Conservation (phyloP, 345 rosid genomes). For the Schrenkiella parvula region DNA sequence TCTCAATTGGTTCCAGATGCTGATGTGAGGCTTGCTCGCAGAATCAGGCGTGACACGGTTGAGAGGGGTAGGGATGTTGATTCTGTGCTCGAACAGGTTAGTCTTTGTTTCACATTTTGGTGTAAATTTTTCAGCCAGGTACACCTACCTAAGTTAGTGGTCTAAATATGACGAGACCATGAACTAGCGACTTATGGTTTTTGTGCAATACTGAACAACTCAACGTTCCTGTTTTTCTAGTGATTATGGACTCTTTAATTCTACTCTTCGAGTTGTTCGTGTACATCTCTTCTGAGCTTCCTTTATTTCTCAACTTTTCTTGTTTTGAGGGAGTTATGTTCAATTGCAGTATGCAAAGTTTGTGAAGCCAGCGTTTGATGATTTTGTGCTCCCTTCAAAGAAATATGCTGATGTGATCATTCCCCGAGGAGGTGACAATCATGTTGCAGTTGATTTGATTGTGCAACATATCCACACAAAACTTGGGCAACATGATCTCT, state of each 20-base stretch:
- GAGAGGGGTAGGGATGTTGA: constrained; percentile 92
- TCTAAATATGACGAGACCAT: background rate
- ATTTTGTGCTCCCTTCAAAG: constrained; percentile 91
- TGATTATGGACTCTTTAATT: background rate
- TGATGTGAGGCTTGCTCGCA: constrained; percentile 99
- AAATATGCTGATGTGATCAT: constrained; percentile 94
- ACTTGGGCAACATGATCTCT: constrained; percentile 94
- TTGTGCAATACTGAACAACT: background rate
- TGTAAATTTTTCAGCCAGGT: background rate
- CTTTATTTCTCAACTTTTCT: background rate
- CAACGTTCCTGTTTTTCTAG: background rate
- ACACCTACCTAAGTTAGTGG: background rate
- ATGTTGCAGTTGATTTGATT: constrained; percentile 93
- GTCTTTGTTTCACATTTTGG: constrained; percentile 17
- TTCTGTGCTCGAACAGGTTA: constrained; percentile 98
- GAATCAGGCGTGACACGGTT: constrained; percentile 95
- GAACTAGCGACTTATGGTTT: background rate
- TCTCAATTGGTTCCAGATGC: constrained; percentile 65
- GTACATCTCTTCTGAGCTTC: background rate
- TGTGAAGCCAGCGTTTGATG: constrained; percentile 99
- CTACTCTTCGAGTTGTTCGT: background rate
- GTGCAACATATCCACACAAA: constrained; percentile 91
- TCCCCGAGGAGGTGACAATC: constrained; percentile 95
- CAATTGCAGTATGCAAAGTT: constrained; percentile 86
- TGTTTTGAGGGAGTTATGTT: constrained; percentile 14